Evolutionary conservation across 2,329 filamentous ascomycete genomes (phyloP).

Genomic region (Colletotrichum simmondsii): DNA sequence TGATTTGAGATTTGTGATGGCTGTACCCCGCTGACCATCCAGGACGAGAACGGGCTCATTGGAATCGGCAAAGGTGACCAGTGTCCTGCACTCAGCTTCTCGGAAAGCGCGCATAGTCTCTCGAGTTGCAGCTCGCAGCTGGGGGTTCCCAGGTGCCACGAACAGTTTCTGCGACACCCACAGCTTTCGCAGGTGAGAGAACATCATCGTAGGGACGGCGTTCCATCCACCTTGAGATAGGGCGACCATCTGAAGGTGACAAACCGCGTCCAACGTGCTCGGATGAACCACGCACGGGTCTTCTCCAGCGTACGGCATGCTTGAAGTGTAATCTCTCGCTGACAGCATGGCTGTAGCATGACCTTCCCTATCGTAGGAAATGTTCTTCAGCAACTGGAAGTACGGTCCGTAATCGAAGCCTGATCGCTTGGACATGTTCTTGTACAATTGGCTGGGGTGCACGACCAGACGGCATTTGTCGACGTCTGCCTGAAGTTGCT

Average conservation of each 20-base stretch:
- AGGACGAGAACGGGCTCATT: background rate
- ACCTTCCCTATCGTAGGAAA: background rate
- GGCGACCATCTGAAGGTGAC: slow-evolving; percentile 19
- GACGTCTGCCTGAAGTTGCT: background rate
- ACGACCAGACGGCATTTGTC: background rate
- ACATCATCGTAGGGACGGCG: slow-evolving; percentile 17
- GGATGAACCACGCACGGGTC: slow-evolving; percentile 26
- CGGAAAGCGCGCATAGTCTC: slow-evolving; percentile 13
- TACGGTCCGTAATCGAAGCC: slow-evolving; percentile 25
- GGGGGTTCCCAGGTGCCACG: background rate
- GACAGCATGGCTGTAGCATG: slow-evolving; percentile 7
- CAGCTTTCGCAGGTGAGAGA: slow-evolving; percentile 5
- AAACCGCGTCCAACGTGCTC: slow-evolving; percentile 12
- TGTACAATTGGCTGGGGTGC: slow-evolving; percentile 7
- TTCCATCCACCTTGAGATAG: background rate
- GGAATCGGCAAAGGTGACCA: background rate
- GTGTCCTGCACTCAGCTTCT: slow-evolving; percentile 2
- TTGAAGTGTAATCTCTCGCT: background rate
- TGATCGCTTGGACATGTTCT: slow-evolving; percentile 3
- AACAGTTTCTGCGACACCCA: slow-evolving; percentile 8
- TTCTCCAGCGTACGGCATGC: slow-evolving; percentile 27
- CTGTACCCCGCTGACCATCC: slow-evolving; percentile 11
- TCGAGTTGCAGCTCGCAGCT: background rate
- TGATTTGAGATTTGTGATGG: slow-evolving; percentile 5
- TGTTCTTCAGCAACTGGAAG: slow-evolving; percentile 23